These are phyloP conservation scores for Psidium guajava DNA, from an alignment of 345 rosid species.

Conservation along the genomic window DNA sequence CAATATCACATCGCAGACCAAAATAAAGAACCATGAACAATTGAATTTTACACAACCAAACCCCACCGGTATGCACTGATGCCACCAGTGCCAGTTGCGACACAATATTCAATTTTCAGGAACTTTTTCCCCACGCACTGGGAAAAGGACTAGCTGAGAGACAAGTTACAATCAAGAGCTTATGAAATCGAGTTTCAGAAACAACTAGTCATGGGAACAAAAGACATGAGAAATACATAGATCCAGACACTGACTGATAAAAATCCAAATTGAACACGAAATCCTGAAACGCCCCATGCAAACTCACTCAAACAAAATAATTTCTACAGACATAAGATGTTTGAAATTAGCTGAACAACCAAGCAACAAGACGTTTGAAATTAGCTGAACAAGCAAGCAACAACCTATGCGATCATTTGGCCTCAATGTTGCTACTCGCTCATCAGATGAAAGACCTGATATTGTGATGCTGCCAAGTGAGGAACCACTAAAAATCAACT, in stretches of 20 bases:
- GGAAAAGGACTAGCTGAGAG: neutral
- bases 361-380: neutral
- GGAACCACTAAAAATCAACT: constrained; percentile 60
- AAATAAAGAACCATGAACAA: neutral
- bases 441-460: constrained; percentile 52
- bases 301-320: neutral
- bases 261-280: neutral
- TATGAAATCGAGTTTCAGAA: neutral
- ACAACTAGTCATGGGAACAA: neutral
- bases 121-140: neutral
- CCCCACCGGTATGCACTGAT: neutral
- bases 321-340: neutral
- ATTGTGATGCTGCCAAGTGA: constrained; percentile 62
- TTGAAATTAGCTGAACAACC: neutral
- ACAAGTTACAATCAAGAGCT: neutral
- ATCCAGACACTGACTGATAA: neutral
- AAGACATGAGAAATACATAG: neutral
- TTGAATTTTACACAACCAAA: neutral
- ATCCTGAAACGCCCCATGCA: neutral
- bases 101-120: neutral
- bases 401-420: constrained; percentile 53
- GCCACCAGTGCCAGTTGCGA: neutral
- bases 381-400: neutral
- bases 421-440: constrained; percentile 52
- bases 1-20: neutral